Evolutionary conservation across 2,329 filamentous ascomycete genomes (phyloP), one percentile per base, ranked within the genome.

Genomic region (Hyphodiscus sp.): DNA sequence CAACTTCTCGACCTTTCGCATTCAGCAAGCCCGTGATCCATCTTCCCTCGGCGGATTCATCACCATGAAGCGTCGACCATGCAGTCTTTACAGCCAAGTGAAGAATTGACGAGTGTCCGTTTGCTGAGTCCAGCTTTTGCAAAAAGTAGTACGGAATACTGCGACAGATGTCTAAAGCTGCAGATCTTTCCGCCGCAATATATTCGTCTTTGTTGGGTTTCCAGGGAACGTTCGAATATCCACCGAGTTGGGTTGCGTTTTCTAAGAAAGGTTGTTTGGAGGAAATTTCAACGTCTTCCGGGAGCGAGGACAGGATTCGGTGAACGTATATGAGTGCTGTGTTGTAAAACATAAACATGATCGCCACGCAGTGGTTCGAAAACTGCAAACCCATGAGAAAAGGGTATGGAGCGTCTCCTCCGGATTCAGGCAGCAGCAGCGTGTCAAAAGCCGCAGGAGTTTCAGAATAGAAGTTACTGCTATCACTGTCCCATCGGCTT

Each of bases 311-410:
- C 26, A 65, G 55, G n/a, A 67, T 51, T 16, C 52, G 49, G 7
- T 66, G 54, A 18, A 67, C 58, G 41, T 63, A 52, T n/a, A 67
- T 63, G 9, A 65, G 52, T n/a, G 62, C 55, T 15, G 61, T 63
- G 46, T 65, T 64, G 51, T 67, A 67, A 6, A 68, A 52, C 63
- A 67, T 65, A 19, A 62, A 50, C 53, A 61, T 62, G 7, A 54
- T 60, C 1, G 61, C 56, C 9, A 53, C 45, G 6, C 54, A 49
- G 0, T 58, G 47, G 46, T 45, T 51, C 18, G 50, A 2, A 45
- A 53, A 58, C 13, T 49, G 29, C 5, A 57, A 38, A 20, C 23
- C 47, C 7, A 49, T 52, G 16, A 20, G 18, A 33, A 57, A 52
- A 30, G 52, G 55, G 5, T 43, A 30, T 20, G 26, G 8, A n/a